Evolutionary conservation across 441 rosid species (phyloP).

Genomic region (Kokia cookei): DNA sequence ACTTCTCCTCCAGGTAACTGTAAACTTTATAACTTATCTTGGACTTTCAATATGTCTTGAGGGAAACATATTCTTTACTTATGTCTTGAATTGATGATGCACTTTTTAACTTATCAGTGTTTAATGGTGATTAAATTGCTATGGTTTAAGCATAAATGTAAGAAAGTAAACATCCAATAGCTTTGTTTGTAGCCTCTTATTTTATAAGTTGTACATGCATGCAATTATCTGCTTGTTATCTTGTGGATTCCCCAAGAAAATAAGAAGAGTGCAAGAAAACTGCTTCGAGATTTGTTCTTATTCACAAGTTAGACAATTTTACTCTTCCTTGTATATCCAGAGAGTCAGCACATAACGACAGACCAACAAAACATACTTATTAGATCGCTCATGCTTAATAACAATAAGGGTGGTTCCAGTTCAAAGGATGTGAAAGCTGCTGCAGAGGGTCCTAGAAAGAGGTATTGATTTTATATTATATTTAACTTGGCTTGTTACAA

Average conservation of each 20-base stretch:
- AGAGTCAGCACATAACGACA: slow-evolving; percentile 72
- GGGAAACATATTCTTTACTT: neutral
- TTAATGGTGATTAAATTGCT: neutral
- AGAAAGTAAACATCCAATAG: neutral
- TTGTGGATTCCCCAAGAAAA: neutral
- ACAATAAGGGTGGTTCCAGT: slow-evolving; percentile 58
- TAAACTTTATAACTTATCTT: neutral
- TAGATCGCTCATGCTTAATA: slow-evolving; percentile 76
- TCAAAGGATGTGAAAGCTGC: slow-evolving; percentile 51
- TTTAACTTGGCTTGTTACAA: slow-evolving; percentile 1
- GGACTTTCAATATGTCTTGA: neutral
- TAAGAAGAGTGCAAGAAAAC: neutral
- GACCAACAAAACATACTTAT: slow-evolving; percentile 90
- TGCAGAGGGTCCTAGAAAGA: slow-evolving; percentile 70
- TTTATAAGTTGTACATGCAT: neutral
- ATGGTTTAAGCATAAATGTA: neutral
- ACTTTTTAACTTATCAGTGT: neutral
- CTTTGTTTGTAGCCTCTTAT: neutral
- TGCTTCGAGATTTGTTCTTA: neutral
- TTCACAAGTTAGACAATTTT: slow-evolving; percentile 7
- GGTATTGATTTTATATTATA: slow-evolving; percentile 37
- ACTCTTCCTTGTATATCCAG: slow-evolving; percentile 37
- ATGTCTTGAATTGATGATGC: no score
- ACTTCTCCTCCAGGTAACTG: slow-evolving; percentile 78
- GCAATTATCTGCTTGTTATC: neutral